A percentile compares a stretch with the other conserved stretches of the same genome.
Conservation (phyloP, 2,329 filamentous ascomycete genomes). For the Aspergillus puulaauensis region DNA sequence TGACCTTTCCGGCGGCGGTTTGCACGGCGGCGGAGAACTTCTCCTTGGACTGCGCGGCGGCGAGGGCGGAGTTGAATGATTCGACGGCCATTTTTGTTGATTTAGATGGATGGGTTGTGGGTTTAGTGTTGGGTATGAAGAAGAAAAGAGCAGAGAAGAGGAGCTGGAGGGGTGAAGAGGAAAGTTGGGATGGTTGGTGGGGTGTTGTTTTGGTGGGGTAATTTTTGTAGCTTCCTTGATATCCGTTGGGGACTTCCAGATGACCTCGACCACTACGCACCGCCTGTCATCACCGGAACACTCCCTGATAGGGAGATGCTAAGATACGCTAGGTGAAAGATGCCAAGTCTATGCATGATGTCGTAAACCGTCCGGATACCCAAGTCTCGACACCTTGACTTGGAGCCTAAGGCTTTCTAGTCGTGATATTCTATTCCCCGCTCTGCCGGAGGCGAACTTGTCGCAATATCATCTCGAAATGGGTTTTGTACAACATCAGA, state of each 20-base stretch:
- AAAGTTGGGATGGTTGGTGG: not conserved
- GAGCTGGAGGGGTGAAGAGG: constrained; percentile 3
- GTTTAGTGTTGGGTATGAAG: not conserved
- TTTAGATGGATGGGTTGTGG: not conserved
- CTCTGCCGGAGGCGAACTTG: no score
- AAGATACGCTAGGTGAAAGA: no score
- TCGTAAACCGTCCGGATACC: not conserved
- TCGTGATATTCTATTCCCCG: no score
- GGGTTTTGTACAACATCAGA: no score
- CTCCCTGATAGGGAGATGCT: no score
- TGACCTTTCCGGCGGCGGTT: constrained; percentile 24
- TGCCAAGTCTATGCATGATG: not conserved
- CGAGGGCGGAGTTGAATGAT: constrained; percentile 27
- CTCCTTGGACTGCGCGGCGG: constrained; percentile 26
- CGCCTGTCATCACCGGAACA: no score
- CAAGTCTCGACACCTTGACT: not conserved
- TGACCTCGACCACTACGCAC: no score
- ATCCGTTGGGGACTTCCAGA: no score
- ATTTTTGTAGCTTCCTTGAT: not conserved
- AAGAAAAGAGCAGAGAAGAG: constrained; percentile 8
- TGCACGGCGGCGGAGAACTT: constrained; percentile 32
- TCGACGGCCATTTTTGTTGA: constrained; percentile 27
- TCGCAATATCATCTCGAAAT: no score
- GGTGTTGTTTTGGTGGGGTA: constrained; percentile 11
- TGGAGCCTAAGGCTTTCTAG: not conserved